Evolutionary conservation across 257 asterid genomes (phyloP), one percentile per base, ranked within the genome.

Genomic region (Scutellaria galericulata): DNA sequence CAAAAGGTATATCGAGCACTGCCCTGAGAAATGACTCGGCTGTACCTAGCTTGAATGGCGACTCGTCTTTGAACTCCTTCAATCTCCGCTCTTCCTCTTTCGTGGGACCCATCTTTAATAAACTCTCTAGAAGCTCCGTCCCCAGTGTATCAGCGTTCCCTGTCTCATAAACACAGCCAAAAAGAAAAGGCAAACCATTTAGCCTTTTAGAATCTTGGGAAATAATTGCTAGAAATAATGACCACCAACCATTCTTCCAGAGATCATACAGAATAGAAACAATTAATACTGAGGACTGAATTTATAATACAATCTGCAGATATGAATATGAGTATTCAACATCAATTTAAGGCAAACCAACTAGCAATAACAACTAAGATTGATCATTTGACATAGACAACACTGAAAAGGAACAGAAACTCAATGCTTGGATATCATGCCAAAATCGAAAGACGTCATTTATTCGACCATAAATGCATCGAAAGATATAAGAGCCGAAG

Each of bases 1-100:
- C 96, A 18, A 83, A 83, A 9, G 98, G 98, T 58, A 93, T 83
- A 65, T 79, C 83, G 5, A 90, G 84, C 56, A 90, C 81, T 12
- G 92, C 93, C 81, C 83, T 90, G 73, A 88, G 90, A 81, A 90
- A 93, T 7, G 84, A 82, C 90, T 93, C 98, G 0, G 97, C 96
- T 31, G 89, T 79, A 18, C 93, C 96, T 10, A 88, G 80, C 73
- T 89, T 88, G 74, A 80, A 68, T 0, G 89, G 83, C 0, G 86
- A 83, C 15, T 86, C 89, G 15, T 88, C 90, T 50, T 80, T 86
- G 73, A 81, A 83, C 73, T 84, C 92, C 82, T 65, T 78, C 71
- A 92, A 81, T 65, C 82, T 90, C 12, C 74, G 80, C 39, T 90
- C 92, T 78, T 93, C 97, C 81, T 86, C 91, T 73, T 79, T 83